Base-by-base conservation (phyloP, 2,329 filamentous ascomycete genomes). In the Acephala macrosclerotiorum region DNA sequence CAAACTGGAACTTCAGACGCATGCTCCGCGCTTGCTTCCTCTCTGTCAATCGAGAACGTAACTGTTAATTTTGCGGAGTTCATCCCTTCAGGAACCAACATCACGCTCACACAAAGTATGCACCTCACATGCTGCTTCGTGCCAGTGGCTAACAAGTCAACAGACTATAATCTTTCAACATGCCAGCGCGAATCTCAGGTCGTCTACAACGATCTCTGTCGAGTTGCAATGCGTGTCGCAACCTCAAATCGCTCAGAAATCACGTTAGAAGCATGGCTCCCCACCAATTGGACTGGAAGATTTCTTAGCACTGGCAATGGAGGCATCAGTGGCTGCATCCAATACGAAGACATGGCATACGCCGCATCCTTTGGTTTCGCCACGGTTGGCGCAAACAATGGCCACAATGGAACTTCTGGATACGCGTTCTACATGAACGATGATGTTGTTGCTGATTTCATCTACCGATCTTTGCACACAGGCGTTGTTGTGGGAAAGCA, bases 331-430 rank as follows among this genome's bases (percentile, higher is more conserved):
- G 51, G 51, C 11, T 55, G 51, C 26, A 55, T 55, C 25, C 51
- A 55, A 55, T 55, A 33, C 26, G 26, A 33, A 29, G 51, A 55
- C 51, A 29, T 55, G 51, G 51, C 51, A 3, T 55, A 55, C 20
- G n/a, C 51, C 18, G 45, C 45, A 20, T 49, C 45, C 18, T 42
- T 18, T 22, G 55, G 55, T 1, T 57, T 57, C 25, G 55, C 55
- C 22, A 14, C 55, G 7, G 33, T 57, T 6, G 40, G 40, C 0
- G 64, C 70, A 3, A 74, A 75, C 51, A 70, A 71, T 63, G 73
- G 73, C 0, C 72, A 75, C 55, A 71, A 74, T 58, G 72, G 73
- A 16, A 73, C 68, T 1, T 42, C 58, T 26, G 73, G 70, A 18
- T 18, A 45, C 0, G 36, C 67, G 2, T 73, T 72, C 35, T 63